Conservation (phyloP, 352 stramenopile genomes). For the Ophiocytium majus region DNA sequence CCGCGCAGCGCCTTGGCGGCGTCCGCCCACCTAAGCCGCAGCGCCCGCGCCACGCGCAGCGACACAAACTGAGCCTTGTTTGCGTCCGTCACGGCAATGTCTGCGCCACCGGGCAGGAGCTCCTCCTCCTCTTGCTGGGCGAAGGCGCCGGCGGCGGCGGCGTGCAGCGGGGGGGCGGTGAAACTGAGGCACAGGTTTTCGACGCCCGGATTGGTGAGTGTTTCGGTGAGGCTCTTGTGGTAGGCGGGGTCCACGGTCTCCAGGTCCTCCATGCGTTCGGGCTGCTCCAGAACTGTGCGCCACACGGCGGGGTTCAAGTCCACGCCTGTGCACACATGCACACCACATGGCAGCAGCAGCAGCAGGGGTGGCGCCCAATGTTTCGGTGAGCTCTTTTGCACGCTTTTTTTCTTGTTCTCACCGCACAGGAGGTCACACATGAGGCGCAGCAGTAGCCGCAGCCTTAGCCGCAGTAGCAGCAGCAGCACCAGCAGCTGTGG, state of each 20-base stretch:
- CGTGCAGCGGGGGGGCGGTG: background rate
- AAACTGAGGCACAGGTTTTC: background rate
- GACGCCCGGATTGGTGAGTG: background rate
- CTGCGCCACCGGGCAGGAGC: background rate
- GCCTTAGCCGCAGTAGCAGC: too few species aligned
- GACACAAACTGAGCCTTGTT: background rate
- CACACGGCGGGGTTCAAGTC: background rate
- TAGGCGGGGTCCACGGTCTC: background rate
- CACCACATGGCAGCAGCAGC: too few species aligned
- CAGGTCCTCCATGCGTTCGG: background rate
- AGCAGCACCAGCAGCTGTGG: too few species aligned
- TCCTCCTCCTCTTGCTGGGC: background rate
- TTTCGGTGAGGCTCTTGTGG: background rate
- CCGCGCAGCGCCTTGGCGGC: background rate
- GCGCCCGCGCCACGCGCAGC: background rate
- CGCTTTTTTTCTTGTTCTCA: too few species aligned
- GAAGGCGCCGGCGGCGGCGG: too few species aligned
- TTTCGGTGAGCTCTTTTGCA: too few species aligned
- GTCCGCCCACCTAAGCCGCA: background rate
- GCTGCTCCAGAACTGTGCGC: background rate
- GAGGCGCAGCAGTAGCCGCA: too few species aligned
- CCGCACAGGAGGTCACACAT: too few species aligned
- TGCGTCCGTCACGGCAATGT: background rate
- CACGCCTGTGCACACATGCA: background rate
- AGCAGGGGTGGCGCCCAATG: too few species aligned